Base-by-base conservation (phyloP, 192 early-diverging fungal genomes). In the Coemansia biformis region DNA sequence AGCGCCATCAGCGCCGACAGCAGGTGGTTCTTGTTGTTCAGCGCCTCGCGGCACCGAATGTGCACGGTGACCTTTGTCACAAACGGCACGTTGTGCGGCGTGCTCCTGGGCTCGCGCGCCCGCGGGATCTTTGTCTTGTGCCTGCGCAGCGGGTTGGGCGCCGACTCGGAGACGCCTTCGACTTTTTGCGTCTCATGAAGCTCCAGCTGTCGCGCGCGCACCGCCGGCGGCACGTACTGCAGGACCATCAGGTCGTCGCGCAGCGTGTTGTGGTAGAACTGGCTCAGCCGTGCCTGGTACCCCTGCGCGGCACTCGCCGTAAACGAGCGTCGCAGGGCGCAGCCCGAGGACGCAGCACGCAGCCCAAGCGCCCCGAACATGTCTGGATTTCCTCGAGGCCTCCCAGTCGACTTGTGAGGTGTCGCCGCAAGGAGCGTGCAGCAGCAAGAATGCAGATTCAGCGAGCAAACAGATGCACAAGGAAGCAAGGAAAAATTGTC, bases 1-100 rank as follows among this genome's bases (percentile, higher is more conserved):
- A 99, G 77, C 0, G 88, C 86, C 85, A 96, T 91, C 41, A 99
- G 71, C 8, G 90, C 93, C 39, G 85, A 83, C 36, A 99, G 74
- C 21, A 99, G 74, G 51, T 83, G 79, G 59, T 86, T 85, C 81
- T 96, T 96, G 81, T 89, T 93, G 16, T 79, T 56, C 30, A 92
- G 78, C 8, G 92, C 89, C 38, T 87, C 84, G 53, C 90, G 86
- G 50, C 85, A 79, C 81, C 89, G 92, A 36, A 92, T 86, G 62
- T 90, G 86, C 32, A 98, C 71, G 13, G 81, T 80, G 32, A 96
- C 83, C 51, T 79, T 84, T 19, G 82, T 49, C 36, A 95, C 62
- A 9, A 63, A 65, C 22, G 93, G 91, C 46, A 88, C 54, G 22
- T 78, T 66, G 39, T 76, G 75, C 21, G 83, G 75, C 15, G 79